Evolutionary conservation across 129 eudicot genomes (phyloP).

Genomic region (Flaveria trinervia): DNA sequence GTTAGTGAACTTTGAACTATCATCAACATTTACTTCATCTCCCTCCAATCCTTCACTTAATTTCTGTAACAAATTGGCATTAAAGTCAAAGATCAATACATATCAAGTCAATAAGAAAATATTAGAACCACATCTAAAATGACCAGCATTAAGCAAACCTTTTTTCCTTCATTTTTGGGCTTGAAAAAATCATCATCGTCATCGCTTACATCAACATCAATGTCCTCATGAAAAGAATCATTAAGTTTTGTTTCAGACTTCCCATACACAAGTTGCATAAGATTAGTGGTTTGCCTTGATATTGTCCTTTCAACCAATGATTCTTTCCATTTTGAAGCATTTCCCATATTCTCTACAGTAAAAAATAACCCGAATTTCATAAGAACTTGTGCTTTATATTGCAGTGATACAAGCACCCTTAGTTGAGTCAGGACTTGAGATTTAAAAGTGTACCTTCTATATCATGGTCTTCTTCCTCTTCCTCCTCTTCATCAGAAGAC

Average conservation of each 20-base stretch:
- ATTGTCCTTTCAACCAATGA: conserved; percentile 65
- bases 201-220: conserved; percentile 53
- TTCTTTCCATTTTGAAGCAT: conserved; percentile 91
- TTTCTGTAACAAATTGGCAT: conserved; percentile 42
- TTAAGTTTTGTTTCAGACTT: conserved; percentile 43
- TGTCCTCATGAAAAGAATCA: conserved; percentile 38
- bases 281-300: conserved; percentile 60
- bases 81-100: conserved; percentile 9
- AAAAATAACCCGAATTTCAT: conserved; percentile 5
- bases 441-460: conserved; percentile 41
- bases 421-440: conserved; percentile 16
- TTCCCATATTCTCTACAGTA: conserved; percentile 65
- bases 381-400: conserved; percentile 1
- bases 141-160: conserved; percentile 54
- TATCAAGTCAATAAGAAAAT: not conserved
- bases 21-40: conserved; percentile 52
- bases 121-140: not conserved
- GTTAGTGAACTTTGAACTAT: conserved; percentile 66
- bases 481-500: conserved; percentile 45
- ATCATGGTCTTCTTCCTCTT: conserved; percentile 52
- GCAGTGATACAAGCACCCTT: not conserved
- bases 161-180: conserved; percentile 82
- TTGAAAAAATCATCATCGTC: conserved; percentile 85
- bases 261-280: conserved; percentile 94
- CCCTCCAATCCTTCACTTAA: conserved; percentile 40